Percentiles rank a stretch among this genome's conserved stretches.
Evolutionary conservation across 352 stramenopile genomes (phyloP).

Genomic region (Globisporangium radiosum): DNA sequence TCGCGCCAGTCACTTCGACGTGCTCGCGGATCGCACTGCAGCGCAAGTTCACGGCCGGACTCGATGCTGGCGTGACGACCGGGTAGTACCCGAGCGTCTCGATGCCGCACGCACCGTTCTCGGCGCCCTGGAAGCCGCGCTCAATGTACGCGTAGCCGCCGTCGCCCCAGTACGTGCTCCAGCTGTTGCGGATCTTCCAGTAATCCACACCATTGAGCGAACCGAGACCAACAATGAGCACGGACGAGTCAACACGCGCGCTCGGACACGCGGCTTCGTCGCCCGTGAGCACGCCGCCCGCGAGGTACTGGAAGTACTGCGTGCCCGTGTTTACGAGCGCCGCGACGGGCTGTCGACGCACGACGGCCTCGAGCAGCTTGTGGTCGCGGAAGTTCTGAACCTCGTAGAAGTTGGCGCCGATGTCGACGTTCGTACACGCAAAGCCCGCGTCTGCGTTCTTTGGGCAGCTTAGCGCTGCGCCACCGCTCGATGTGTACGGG

Average conservation of each 20-base stretch:
- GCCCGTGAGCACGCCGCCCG: slow-evolving; percentile 45
- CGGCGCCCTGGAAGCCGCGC: slow-evolving; percentile 31
- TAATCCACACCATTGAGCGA: slow-evolving; percentile 30
- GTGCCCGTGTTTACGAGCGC: slow-evolving; percentile 53
- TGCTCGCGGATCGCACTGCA: not conserved
- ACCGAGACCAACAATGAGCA: slow-evolving; percentile 50
- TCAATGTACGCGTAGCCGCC: slow-evolving; percentile 55
- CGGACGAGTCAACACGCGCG: slow-evolving; percentile 37
- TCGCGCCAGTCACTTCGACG: slow-evolving; percentile 6
- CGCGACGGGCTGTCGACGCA: slow-evolving; percentile 39
- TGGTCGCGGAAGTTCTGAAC: slow-evolving; percentile 13
- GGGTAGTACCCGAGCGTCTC: slow-evolving; percentile 20
- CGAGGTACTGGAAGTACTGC: slow-evolving; percentile 53
- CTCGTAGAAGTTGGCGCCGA: slow-evolving; percentile 37
- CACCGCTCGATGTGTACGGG: slow-evolving; percentile 31
- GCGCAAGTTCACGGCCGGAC: not conserved
- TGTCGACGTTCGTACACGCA: slow-evolving; percentile 31
- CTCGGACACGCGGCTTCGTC: slow-evolving; percentile 28
- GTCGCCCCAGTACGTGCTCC: slow-evolving; percentile 61
- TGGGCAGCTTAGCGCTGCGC: slow-evolving; percentile 22
- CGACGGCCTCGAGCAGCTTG: slow-evolving; percentile 26
- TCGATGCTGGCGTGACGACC: slow-evolving; percentile 1
- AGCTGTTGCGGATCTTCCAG: slow-evolving; percentile 70
- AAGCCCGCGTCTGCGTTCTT: slow-evolving; percentile 11
- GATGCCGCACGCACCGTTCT: slow-evolving; percentile 53